Base-by-base conservation (phyloP, 495 filamentous ascomycete genomes). In the Tuber melanosporum region DNA sequence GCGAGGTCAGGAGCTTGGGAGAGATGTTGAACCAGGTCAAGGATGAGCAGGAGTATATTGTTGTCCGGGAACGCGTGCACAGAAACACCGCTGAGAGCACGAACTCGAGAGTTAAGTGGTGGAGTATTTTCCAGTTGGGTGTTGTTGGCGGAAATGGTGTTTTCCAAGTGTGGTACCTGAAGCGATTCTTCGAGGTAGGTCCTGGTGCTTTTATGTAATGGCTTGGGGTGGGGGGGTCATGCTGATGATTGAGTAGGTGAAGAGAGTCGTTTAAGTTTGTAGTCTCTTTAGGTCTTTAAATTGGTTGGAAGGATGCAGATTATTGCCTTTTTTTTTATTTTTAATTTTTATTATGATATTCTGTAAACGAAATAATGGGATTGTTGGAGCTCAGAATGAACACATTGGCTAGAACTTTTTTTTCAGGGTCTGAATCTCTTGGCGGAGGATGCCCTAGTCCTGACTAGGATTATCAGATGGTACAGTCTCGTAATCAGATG, bases 81-180 rank as follows among this genome's bases (percentile, higher is more conserved):
- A 89, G 95, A 80, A 98, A 99, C 86, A 99, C 95, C 7, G 95
- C 95, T 71, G 95, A 99, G 88, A 97, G 94, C 89, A 99, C 95
- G 75, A 99, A 99, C 85, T 89, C 90, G 77, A 87, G 95, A 74
- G 95, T 99, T 77, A 99, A 99, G 86, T 99, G 95, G 95, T 99
- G 96, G 96, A 98, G 94, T 84, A 89, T 98, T 77, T 98, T 98
- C 86, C 94, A 98, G 85, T 88, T 99, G 75, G 89, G 90, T 73
- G 92, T 99, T 74, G 88, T 99, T 71, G 87, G 95, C 76, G 95
- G 92, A 70, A 93, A 97, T 87, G 94, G 94, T 82, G 87, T 98
- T 72, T 99, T 98, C 88, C 95, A 99, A 86, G 96, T 99, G 77
- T 98, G 96, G 95, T 99, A 95, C 93, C 84, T 99, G 85, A 95